These are phyloP conservation scores for Metschnikowia dekortorum DNA, from an alignment of 805 yeast species.

Conservation along the genomic window DNA sequence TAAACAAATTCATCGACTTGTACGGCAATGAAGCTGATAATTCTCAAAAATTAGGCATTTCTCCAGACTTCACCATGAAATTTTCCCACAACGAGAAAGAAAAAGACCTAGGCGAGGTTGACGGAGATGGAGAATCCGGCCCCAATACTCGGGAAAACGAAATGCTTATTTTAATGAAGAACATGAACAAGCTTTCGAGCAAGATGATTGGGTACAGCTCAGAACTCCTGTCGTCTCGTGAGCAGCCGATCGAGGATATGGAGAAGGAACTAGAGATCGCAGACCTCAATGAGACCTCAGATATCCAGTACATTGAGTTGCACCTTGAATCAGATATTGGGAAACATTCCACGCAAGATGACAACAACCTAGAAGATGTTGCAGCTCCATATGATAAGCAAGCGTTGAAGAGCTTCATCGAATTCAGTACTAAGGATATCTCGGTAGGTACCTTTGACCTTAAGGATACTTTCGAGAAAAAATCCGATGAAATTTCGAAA, in stretches of 20 bases:
- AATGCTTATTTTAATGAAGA: conserved; percentile 69
- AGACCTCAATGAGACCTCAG: conserved; percentile 48
- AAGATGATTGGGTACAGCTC: conserved; percentile 58
- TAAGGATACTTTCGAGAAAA: conserved; percentile 26
- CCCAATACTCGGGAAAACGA: conserved; percentile 43
- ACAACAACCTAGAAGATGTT: conserved; percentile 4
- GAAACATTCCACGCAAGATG: conserved; percentile 17
- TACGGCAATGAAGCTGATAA: conserved; percentile 80
- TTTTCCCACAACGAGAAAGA: conserved; percentile 44
- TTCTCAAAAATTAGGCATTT: conserved; percentile 68
- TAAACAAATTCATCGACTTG: conserved; percentile 71
- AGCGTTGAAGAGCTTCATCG: conserved; percentile 10
- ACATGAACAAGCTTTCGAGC: conserved; percentile 84
- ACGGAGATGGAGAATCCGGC: conserved; percentile 6
- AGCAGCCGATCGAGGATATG: conserved; percentile 28
- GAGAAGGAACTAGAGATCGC: conserved; percentile 44
- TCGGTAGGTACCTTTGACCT: conserved; percentile 20
- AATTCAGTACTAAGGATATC: conserved; percentile 13
- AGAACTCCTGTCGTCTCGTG: conserved; percentile 1
- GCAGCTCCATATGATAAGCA: conserved; percentile 5
- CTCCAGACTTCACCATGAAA: conserved; percentile 87
- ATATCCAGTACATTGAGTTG: conserved; percentile 51
- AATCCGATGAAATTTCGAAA: conserved; percentile 35
- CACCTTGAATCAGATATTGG: conserved; percentile 27
- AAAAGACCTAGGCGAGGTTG: conserved; percentile 5